These are phyloP conservation scores for Botrytis aclada DNA, from an alignment of 2,329 filamentous ascomycete genomes.

Conservation along the genomic window DNA sequence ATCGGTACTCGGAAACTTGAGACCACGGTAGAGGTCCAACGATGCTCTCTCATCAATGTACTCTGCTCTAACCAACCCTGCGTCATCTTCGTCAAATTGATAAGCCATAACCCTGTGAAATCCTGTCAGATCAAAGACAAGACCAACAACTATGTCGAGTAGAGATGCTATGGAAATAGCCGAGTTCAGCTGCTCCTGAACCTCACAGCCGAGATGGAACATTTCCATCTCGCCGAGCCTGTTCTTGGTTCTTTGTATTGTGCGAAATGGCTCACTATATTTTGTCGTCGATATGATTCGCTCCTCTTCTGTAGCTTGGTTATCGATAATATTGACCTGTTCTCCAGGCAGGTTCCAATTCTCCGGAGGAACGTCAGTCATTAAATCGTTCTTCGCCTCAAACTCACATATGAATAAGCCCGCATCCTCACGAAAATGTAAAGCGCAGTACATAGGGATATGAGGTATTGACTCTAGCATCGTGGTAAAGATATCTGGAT, in stretches of 20 bases:
- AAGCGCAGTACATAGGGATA: slow-evolving; percentile 12
- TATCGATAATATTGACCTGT: slow-evolving; percentile 71
- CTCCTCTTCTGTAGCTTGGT: slow-evolving; percentile 71
- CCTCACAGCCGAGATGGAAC: slow-evolving; percentile 87
- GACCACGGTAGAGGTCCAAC: slow-evolving; percentile 78
- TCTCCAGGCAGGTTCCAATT: slow-evolving; percentile 58
- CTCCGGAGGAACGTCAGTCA: slow-evolving; percentile 63
- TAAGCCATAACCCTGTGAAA: slow-evolving; percentile 94
- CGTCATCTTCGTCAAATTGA: slow-evolving; percentile 79
- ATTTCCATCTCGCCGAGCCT: slow-evolving; percentile 72
- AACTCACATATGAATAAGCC: slow-evolving; percentile 83
- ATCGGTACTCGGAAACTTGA: slow-evolving; percentile 85
- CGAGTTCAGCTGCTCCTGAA: slow-evolving; percentile 79
- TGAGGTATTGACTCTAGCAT: slow-evolving; percentile 39
- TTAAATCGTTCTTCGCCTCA: slow-evolving; percentile 73
- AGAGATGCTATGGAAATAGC: slow-evolving; percentile 69
- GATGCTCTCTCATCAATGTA: slow-evolving; percentile 79
- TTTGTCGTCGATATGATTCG: slow-evolving; percentile 71
- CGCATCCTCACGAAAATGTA: slow-evolving; percentile 56
- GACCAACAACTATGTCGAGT: slow-evolving; percentile 76
- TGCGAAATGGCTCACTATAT: slow-evolving; percentile 70
- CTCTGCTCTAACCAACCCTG: slow-evolving; percentile 83
- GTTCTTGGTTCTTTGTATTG: slow-evolving; percentile 2
- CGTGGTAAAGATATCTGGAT: slow-evolving; percentile 82
- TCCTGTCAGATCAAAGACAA: slow-evolving; percentile 84